Evolutionary conservation across 371 early-diverging fungal species (phyloP).

Genomic region (Cokeromyces recurvatus): DNA sequence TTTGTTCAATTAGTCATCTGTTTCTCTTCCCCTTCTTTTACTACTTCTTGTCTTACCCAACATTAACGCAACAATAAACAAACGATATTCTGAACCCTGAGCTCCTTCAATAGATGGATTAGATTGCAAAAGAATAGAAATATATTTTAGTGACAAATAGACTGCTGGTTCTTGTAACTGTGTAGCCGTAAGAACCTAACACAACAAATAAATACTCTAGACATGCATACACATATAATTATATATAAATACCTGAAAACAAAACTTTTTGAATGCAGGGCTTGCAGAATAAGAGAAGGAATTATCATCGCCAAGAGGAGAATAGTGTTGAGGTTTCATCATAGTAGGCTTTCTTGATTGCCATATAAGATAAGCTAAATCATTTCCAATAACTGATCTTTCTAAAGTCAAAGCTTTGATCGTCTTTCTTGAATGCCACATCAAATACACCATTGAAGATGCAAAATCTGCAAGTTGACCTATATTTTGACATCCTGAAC

Average conservation of each 20-base stretch:
- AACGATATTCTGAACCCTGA: slow-evolving; percentile 71
- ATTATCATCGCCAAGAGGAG: slow-evolving; percentile 12
- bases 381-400: slow-evolving; percentile 6
- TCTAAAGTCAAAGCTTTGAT: slow-evolving; percentile 3
- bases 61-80: slow-evolving; percentile 79
- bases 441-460: slow-evolving; percentile 57
- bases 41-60: no score
- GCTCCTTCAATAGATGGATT: slow-evolving; percentile 59
- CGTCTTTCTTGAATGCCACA: slow-evolving; percentile 56
- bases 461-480: slow-evolving; percentile 57
- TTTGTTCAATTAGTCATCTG: neutral
- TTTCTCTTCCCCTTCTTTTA: no score
- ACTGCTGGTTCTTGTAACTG: slow-evolving; percentile 55
- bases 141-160: slow-evolving; percentile 53
- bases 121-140: slow-evolving; percentile 51
- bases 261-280: slow-evolving; percentile 58
- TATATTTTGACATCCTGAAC: slow-evolving; percentile 2
- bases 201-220: neutral
- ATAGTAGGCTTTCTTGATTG: slow-evolving; percentile 16
- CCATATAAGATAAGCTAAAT: slow-evolving; percentile 17
- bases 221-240: no score
- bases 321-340: slow-evolving; percentile 4
- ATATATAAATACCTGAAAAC: slow-evolving; percentile 38
- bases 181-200: slow-evolving; percentile 49
- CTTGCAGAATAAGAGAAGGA: slow-evolving; percentile 40